These are phyloP conservation scores for Penicillium sclerotiorum DNA, from an alignment of 2,329 filamentous ascomycete species.

Conservation along the genomic window DNA sequence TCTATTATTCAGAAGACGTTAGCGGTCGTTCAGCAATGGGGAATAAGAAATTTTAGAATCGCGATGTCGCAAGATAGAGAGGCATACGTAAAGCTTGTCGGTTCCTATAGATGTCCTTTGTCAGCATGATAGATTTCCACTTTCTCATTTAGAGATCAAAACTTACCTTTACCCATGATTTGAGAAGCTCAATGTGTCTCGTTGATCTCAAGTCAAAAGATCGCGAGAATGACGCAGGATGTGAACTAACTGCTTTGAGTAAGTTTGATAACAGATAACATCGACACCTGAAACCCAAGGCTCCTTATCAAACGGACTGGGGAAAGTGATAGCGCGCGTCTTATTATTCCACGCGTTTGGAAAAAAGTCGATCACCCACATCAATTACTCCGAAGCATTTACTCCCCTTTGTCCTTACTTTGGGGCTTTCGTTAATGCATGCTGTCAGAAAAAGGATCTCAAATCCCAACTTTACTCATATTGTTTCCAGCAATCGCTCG, in stretches of 20 bases:
- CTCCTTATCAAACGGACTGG: background rate
- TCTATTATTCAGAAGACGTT: conserved; percentile 51
- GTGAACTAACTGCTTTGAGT: conserved; percentile 19
- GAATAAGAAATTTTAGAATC: background rate
- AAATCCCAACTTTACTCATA: conserved; percentile 24
- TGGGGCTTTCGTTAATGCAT: conserved; percentile 30
- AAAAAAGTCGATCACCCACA: background rate
- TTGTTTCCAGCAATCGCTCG: conserved; percentile 23
- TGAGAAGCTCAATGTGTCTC: conserved; percentile 13
- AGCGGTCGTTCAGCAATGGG: conserved; percentile 18
- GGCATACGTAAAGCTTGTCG: conserved; percentile 53
- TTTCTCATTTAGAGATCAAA: too few species aligned
- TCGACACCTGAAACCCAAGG: background rate
- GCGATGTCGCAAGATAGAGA: background rate
- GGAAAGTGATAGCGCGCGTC: background rate
- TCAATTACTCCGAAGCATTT: background rate
- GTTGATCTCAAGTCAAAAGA: conserved; percentile 12
- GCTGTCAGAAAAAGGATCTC: conserved; percentile 19
- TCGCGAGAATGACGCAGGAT: conserved; percentile 22
- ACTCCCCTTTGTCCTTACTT: background rate
- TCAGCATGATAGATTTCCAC: too few species aligned
- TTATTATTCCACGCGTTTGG: conserved; percentile 3
- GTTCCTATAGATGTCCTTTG: conserved; percentile 40
- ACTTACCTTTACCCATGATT: conserved; percentile 36
- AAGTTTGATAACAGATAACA: background rate